Evolutionary conservation across 305 asterid genomes (phyloP).

Genomic region (Lippia alba): DNA sequence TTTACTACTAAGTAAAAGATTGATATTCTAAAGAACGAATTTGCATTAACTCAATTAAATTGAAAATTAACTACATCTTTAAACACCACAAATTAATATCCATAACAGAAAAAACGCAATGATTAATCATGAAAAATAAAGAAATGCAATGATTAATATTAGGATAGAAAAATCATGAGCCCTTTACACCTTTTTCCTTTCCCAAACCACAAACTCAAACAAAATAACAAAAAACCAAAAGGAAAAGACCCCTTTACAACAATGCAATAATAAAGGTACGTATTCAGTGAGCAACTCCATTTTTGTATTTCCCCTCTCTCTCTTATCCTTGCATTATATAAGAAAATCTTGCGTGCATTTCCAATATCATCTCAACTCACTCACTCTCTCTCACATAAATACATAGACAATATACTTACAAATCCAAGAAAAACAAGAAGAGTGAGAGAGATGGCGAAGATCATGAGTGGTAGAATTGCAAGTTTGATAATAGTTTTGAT

Average conservation of each 20-base stretch:
- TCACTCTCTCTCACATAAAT: neutral
- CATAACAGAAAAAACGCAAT: no score
- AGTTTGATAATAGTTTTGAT: conserved; percentile 39
- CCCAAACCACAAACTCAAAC: neutral
- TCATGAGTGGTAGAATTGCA: conserved; percentile 5
- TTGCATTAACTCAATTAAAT: neutral
- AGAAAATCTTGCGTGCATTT: conserved; percentile 32
- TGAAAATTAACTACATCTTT: no score
- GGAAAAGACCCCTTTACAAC: conserved; percentile 40
- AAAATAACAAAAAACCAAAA: neutral
- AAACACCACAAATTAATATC: no score
- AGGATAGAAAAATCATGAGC: neutral
- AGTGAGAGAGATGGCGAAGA: conserved; percentile 40
- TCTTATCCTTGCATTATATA: conserved; percentile 40
- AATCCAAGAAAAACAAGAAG: neutral
- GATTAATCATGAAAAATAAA: neutral
- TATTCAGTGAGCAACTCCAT: conserved; percentile 59
- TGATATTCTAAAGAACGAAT: neutral
- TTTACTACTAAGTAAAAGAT: no score
- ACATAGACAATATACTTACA: neutral
- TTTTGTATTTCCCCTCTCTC: conserved; percentile 26
- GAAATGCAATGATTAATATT: neutral
- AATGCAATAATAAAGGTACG: conserved; percentile 35
- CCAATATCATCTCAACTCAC: conserved; percentile 28
- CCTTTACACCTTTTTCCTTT: neutral